phyloP scores from a whole-genome alignment of 164 flowering plant genomes.

The Buxus sempervirens region DNA sequence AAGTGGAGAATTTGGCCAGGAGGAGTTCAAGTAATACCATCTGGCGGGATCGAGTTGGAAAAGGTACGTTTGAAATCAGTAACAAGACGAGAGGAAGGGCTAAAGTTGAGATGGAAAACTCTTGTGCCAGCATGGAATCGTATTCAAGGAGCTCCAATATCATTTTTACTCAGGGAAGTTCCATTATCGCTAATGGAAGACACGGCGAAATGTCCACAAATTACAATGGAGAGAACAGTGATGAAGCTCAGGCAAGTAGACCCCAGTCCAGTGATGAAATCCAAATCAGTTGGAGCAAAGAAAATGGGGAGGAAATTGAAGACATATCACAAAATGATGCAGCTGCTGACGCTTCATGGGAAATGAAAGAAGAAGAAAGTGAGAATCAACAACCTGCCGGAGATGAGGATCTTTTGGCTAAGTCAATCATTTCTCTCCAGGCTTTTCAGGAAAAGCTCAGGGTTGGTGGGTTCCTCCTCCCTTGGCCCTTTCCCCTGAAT shows the following conservation, averaged over 20 bases:
- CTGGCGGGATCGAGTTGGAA: slow-evolving; percentile 35
- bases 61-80: slow-evolving; percentile 34
- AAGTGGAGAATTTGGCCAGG: slow-evolving; percentile 36
- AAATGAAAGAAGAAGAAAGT: slow-evolving; percentile 32
- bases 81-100: slow-evolving; percentile 64
- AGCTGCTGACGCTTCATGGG: slow-evolving; percentile 36
- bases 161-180: slow-evolving; percentile 39
- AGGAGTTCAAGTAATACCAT: slow-evolving; percentile 28
- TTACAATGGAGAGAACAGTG: slow-evolving; percentile 43
- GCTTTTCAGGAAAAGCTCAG: slow-evolving; percentile 65
- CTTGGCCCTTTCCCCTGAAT: neutral
- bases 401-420: slow-evolving; percentile 50
- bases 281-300: slow-evolving; percentile 29
- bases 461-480: slow-evolving; percentile 33
- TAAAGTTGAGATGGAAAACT: slow-evolving; percentile 56
- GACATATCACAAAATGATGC: slow-evolving; percentile 36
- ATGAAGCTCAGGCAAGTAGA: slow-evolving; percentile 36
- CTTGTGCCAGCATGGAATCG: slow-evolving; percentile 75
- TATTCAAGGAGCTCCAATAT: slow-evolving; percentile 69
- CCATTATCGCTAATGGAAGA: slow-evolving; percentile 35
- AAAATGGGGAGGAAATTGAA: slow-evolving; percentile 44
- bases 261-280: slow-evolving; percentile 33
- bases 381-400: slow-evolving; percentile 22
- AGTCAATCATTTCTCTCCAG: slow-evolving; percentile 51
- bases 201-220: slow-evolving; percentile 30